Evolutionary conservation across 2,329 filamentous ascomycete genomes (phyloP).

Genomic region (Trematosphaeria pertusa): DNA sequence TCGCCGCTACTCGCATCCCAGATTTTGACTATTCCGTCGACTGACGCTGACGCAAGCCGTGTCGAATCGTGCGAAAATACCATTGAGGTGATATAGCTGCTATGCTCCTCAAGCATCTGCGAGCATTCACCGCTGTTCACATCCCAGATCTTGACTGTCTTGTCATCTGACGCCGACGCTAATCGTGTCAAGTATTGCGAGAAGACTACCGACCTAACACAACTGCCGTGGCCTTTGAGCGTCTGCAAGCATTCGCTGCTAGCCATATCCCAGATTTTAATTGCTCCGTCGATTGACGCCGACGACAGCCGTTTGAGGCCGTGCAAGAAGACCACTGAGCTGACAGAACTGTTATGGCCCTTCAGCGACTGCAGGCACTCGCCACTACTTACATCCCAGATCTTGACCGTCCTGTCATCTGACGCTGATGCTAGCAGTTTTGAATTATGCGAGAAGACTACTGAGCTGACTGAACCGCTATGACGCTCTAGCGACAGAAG

Average conservation of each 20-base stretch:
- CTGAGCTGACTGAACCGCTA: background rate
- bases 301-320: slow-evolving; percentile 19
- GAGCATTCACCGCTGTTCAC: background rate
- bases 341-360: background rate
- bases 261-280: slow-evolving; percentile 18
- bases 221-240: slow-evolving; percentile 11
- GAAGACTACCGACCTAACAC: slow-evolving; percentile 10
- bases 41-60: slow-evolving; percentile 18
- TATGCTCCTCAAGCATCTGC: background rate
- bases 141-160: slow-evolving; percentile 22
- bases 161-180: slow-evolving; percentile 19
- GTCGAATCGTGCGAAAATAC: slow-evolving; percentile 17
- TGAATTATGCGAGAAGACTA: slow-evolving; percentile 20
- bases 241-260: slow-evolving; percentile 16
- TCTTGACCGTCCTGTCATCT: slow-evolving; percentile 16
- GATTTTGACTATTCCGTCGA: slow-evolving; percentile 17
- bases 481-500: slow-evolving; percentile 15
- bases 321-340: slow-evolving; percentile 20
- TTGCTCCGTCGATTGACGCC: slow-evolving; percentile 2
- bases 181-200: slow-evolving; percentile 13
- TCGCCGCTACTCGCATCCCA: slow-evolving; percentile 15
- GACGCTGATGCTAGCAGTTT: slow-evolving; percentile 21
- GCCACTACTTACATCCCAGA: slow-evolving; percentile 19
- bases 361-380: background rate
- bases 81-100: slow-evolving; percentile 3